Base-by-base conservation (phyloP, 2,329 filamentous ascomycete genomes). In the Phoma sp. region DNA sequence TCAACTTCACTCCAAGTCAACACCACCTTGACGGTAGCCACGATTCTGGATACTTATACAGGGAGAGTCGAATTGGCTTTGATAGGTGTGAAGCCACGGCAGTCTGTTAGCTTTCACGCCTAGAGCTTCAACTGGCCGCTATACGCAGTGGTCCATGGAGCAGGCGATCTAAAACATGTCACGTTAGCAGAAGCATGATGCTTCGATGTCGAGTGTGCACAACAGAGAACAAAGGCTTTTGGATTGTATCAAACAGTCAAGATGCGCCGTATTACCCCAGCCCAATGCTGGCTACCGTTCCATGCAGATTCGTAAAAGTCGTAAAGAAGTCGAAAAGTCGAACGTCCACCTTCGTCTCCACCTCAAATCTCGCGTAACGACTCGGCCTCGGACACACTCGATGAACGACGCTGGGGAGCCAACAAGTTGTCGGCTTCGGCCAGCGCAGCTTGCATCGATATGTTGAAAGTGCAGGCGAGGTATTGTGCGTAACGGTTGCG, bases 391-490 rank as follows among this genome's bases (percentile, higher is more conserved):
- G 71, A 74, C 39, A 74, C 55, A 58, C 57, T 67, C 52, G 71
- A 74, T n/a, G 65, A 64, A 27, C 71, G 67, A 40, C 70, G 70
- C 41, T 55, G 52, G 44, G 73, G 73, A 35, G 67, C 70, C 29
- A 76, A 65, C 52, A 75, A 67, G 46, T 58, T 61, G 55, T 76
- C 73, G 35, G 73, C 71, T 57, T 76, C 74, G 40, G 66, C 70
- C 57, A 75, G 55, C 32, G 74, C 74, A 43, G 74, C 74, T 55
- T 75, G 68, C 51, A 74, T 67, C 50, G 69, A 74, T 63, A 76
- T 75, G 57, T 73, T 74, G 67, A 76, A 76, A 31, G 73, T 74
- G 17, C 72, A 70, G 27, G 73, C 73, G 40, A 76, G 71, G 57
- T 76, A 76, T 48, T 74, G 71, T 37, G 74, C 74, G 63, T 76